Percentiles rank a stretch among this genome's conserved stretches.
Evolutionary conservation across 345 rosid genomes (phyloP).

Genomic region (Balakata baccata): DNA sequence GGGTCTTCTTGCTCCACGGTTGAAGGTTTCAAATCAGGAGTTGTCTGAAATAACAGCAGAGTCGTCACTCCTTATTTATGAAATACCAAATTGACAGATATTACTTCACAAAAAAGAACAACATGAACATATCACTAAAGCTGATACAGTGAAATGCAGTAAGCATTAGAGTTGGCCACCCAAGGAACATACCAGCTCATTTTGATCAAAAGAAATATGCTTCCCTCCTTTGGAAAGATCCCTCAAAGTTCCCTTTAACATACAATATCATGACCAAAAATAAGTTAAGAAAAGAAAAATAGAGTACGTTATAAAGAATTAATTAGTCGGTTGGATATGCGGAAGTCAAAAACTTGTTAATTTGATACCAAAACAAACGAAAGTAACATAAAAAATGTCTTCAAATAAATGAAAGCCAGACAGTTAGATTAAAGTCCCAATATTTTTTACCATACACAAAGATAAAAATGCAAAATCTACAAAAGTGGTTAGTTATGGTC

Average conservation of each 20-base stretch:
- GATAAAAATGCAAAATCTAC: not conserved
- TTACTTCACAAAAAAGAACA: slow-evolving; percentile 6
- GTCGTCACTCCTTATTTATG: slow-evolving; percentile 2
- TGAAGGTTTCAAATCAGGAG: slow-evolving; percentile 42
- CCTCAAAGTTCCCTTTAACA: slow-evolving; percentile 47
- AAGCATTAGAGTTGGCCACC: not conserved
- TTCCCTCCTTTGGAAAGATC: slow-evolving; percentile 46
- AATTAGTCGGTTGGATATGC: no score
- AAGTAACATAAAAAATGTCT: not conserved
- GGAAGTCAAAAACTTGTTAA: no score
- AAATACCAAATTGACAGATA: not conserved
- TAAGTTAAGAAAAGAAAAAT: no score
- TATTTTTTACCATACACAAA: not conserved
- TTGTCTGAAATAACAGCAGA: slow-evolving; percentile 24
- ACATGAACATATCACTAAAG: not conserved
- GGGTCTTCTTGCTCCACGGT: slow-evolving; percentile 30
- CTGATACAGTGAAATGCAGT: not conserved
- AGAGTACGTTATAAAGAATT: no score
- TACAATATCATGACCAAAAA: not conserved
- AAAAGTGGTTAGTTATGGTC: not conserved
- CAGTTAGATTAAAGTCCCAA: not conserved
- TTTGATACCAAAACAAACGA: slow-evolving; percentile 4
- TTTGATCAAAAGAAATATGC: slow-evolving; percentile 27
- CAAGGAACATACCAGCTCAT: slow-evolving; percentile 36
- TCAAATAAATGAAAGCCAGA: not conserved